Evolutionary conservation across 768 basidiomycete genomes (phyloP).

Genomic region (Termitomyces eurrhizus): DNA sequence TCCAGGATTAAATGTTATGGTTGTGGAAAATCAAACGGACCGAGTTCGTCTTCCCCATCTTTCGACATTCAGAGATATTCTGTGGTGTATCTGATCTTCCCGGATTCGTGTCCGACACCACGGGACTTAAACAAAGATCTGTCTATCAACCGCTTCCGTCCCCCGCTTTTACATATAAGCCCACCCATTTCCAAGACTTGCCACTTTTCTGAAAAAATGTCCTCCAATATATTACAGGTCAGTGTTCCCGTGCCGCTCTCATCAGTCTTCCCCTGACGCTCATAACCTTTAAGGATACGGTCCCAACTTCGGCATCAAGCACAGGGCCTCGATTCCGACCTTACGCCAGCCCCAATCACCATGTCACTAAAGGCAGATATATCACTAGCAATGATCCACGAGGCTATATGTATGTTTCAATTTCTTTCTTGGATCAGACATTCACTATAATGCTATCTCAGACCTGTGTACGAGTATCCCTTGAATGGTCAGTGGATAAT

Average conservation of each 20-base stretch:
- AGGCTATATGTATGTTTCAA: slow-evolving; percentile 71
- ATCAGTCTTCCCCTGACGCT: background rate
- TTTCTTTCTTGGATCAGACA: background rate
- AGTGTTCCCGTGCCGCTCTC: slow-evolving; percentile 12
- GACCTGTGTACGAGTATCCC: slow-evolving; percentile 88
- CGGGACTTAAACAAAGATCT: slow-evolving; percentile 18
- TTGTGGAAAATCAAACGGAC: slow-evolving; percentile 33
- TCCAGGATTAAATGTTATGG: slow-evolving; percentile 26
- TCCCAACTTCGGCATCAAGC: slow-evolving; percentile 36
- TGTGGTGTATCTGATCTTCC: slow-evolving; percentile 10
- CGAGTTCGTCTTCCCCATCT: slow-evolving; percentile 17
- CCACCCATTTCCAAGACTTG: slow-evolving; percentile 9
- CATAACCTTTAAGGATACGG: slow-evolving; percentile 30
- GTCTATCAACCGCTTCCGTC: slow-evolving; percentile 20
- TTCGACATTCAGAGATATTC: slow-evolving; percentile 11
- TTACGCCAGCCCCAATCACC: slow-evolving; percentile 71
- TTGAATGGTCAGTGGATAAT: slow-evolving; percentile 91
- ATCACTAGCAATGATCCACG: slow-evolving; percentile 88
- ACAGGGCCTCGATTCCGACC: slow-evolving; percentile 53
- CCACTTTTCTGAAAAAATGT: slow-evolving; percentile 29
- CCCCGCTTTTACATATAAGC: slow-evolving; percentile 18
- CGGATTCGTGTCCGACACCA: slow-evolving; percentile 17
- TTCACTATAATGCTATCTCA: slow-evolving; percentile 15
- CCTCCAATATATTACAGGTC: slow-evolving; percentile 43
- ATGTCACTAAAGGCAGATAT: slow-evolving; percentile 82